Base-by-base conservation (phyloP, 306 rosid species). In the Dalbergia cochinchinensis region DNA sequence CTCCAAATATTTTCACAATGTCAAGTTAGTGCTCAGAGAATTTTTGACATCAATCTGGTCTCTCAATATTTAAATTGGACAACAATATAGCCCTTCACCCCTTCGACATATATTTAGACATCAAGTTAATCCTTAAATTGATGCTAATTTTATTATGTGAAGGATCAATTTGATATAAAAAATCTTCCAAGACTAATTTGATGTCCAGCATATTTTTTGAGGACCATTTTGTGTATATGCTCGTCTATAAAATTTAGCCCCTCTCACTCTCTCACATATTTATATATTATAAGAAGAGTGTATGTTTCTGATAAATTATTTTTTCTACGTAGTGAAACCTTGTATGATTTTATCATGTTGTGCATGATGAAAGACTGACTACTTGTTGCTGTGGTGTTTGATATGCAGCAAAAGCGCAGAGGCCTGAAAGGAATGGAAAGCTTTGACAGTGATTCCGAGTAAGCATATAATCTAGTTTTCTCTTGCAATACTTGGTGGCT, bases 351-450 rank as follows among this genome's bases (percentile, higher is more conserved):
- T 26, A 71, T 53, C 39, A 71, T 20, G 35, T 11, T 47, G 15
- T 71, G 70, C 44, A 66, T 33, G 26, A 22, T 81, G 19, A 10
- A 44, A 59, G 18, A 37, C 65, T 83, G 16, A 78, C 15, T 41
- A 63, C 47, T 68, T 78, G 50, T 51, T 80, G 59, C 51, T 60
- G 50, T 70, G 77, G 55, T 16, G 35, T 81, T 78, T 70, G 11
- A 78, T 69, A 44, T 76, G 90, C 94, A 91, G 94, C 92, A 85
- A 86, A 91, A 91, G 85, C 76, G 87, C 80, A 85, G 91, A 77
- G 94, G 92, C 6, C 83, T 91, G 74, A 88, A 91, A 74, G 94
- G 94, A 82, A 82, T 88, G 91, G 91, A 87, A 78, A 79, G 71
- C 82, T 51, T 48, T 77, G 80, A 80, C 31, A 80, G 80, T 75